Evolutionary conservation across 441 rosid genomes (phyloP).

Genomic region (Macaranga tanarius): DNA sequence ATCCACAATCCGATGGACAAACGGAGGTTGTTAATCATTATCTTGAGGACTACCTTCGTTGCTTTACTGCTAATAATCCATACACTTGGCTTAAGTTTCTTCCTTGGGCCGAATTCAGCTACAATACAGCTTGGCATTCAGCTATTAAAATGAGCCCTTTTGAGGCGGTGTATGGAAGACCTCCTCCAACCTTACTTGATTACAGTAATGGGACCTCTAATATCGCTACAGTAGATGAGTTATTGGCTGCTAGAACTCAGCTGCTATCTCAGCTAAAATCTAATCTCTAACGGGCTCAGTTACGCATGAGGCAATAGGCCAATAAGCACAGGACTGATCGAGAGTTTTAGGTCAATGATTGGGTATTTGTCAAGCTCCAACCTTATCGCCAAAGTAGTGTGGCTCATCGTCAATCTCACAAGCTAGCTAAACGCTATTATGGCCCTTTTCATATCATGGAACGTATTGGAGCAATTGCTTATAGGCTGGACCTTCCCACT

Average conservation of each 20-base stretch:
- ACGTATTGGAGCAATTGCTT: background rate
- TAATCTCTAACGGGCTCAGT: too few relatives aligned
- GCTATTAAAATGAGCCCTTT: background rate
- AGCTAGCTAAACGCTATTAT: background rate
- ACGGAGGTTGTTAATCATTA: background rate
- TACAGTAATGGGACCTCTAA: background rate
- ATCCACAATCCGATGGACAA: background rate
- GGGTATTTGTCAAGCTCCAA: background rate
- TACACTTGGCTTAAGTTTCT: background rate
- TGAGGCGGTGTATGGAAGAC: background rate
- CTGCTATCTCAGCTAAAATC: too few relatives aligned
- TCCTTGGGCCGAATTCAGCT: conserved; percentile 9
- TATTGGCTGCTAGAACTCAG: too few relatives aligned
- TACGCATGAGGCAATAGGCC: too few relatives aligned
- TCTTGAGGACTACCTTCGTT: background rate
- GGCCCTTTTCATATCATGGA: background rate
- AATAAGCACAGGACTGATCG: too few relatives aligned
- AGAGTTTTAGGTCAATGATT: background rate
- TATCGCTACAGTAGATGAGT: background rate
- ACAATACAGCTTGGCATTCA: background rate
- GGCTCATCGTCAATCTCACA: background rate
- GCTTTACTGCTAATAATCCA: background rate
- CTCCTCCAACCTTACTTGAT: background rate
- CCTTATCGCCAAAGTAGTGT: background rate
- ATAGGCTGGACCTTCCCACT: background rate